These are phyloP conservation scores for Lachnellula hyalina DNA, from an alignment of 2,329 filamentous ascomycete species.

Conservation along the genomic window DNA sequence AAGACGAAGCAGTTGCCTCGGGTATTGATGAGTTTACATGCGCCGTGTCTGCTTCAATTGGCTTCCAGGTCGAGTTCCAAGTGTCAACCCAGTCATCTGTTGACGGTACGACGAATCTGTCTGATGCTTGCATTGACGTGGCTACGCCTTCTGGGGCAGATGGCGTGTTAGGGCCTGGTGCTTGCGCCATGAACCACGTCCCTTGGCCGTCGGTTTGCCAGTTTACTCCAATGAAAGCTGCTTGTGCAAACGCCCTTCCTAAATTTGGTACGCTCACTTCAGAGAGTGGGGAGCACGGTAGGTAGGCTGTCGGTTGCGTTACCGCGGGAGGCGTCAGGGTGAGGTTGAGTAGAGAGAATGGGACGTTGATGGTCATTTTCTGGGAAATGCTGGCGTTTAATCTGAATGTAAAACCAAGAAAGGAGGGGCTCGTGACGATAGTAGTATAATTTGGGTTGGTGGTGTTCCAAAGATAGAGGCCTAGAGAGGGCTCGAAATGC, in stretches of 20 bases:
- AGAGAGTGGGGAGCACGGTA: background rate
- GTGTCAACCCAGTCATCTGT: no score
- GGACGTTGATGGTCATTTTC: slow-evolving; percentile 27
- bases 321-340: slow-evolving; percentile 1
- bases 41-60: no score
- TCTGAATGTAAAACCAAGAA: slow-evolving; percentile 31
- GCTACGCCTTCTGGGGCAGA: no score
- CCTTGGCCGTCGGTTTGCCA: slow-evolving; percentile 10
- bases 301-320: background rate
- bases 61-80: no score
- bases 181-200: slow-evolving; percentile 26
- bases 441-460: slow-evolving; percentile 17
- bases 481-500: slow-evolving; percentile 19
- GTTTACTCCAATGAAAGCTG: slow-evolving; percentile 31
- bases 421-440: slow-evolving; percentile 31
- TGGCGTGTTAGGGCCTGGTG: slow-evolving; percentile 20
- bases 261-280: slow-evolving; percentile 18
- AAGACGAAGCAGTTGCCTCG: no score
- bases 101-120: no score
- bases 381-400: slow-evolving; percentile 1
- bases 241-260: slow-evolving; percentile 34
- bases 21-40: no score
- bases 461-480: slow-evolving; percentile 31
- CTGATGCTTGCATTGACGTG: no score
- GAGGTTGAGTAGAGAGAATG: slow-evolving; percentile 10